Evolutionary conservation across 306 rosid genomes (phyloP).

Genomic region (Cyclanthera cordifolia): DNA sequence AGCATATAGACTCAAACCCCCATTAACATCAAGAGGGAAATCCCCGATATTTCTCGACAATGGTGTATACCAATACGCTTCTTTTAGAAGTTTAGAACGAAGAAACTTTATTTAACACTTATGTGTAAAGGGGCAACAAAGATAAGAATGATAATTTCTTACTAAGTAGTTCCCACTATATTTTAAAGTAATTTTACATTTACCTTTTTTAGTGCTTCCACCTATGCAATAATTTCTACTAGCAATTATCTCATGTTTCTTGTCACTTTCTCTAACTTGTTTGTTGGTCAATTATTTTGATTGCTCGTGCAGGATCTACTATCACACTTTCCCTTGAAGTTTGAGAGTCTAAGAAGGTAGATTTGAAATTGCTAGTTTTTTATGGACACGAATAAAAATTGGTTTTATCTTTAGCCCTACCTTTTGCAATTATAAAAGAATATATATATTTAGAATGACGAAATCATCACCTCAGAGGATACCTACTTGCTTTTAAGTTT

Average conservation of each 20-base stretch:
- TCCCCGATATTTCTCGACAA: neutral
- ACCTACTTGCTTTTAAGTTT: neutral
- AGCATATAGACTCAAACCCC: neutral
- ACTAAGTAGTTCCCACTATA: neutral
- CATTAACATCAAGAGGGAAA: neutral
- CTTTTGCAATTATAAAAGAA: neutral
- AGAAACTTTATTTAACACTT: neutral
- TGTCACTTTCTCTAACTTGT: neutral
- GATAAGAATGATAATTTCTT: neutral
- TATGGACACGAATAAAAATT: neutral
- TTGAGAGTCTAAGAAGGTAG: constrained; percentile 61
- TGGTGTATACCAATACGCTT: too few relatives aligned
- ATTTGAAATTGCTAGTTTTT: constrained; percentile 2
- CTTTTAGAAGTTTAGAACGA: too few relatives aligned
- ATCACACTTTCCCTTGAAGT: constrained; percentile 52
- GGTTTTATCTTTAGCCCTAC: neutral
- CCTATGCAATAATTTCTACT: constrained; percentile 1
- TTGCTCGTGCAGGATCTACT: constrained; percentile 57
- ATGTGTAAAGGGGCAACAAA: neutral
- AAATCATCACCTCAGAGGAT: neutral
- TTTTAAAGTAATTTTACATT: neutral
- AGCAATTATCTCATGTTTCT: neutral
- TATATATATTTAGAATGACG: neutral
- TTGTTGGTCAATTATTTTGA: neutral
- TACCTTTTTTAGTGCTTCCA: neutral